Conservation (phyloP, 495 filamentous ascomycete species). For the Thermochaetoides thermophila region DNA sequence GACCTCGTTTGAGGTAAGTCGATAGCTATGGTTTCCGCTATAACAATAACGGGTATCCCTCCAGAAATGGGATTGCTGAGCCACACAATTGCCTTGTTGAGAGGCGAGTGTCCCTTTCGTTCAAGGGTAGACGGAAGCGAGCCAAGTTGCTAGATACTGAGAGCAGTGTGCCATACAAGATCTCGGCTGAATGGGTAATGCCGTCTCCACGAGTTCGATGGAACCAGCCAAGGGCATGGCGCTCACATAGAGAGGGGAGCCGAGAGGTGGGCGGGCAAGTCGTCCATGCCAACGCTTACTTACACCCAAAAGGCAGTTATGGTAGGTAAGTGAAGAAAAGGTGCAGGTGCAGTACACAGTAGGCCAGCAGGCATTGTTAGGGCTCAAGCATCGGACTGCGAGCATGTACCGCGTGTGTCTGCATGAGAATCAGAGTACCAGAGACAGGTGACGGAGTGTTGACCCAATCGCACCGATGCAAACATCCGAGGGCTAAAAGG, state of each 20-base stretch:
- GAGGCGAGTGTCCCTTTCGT: background rate
- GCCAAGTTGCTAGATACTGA: slow-evolving; percentile 29
- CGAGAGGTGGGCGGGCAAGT: slow-evolving; percentile 17
- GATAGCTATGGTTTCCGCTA: slow-evolving; percentile 24
- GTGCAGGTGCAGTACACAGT: slow-evolving; percentile 5
- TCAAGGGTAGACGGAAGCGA: slow-evolving; percentile 17
- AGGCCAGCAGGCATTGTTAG: slow-evolving; percentile 13
- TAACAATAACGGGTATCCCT: slow-evolving; percentile 23
- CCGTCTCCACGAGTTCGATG: slow-evolving; percentile 30
- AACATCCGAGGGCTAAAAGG: slow-evolving; percentile 18
- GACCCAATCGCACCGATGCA: slow-evolving; percentile 19
- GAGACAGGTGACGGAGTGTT: slow-evolving; percentile 10
- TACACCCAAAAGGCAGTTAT: slow-evolving; percentile 4
- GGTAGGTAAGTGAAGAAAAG: slow-evolving; percentile 4
- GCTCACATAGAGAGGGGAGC: slow-evolving; percentile 16
- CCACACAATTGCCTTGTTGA: slow-evolving; percentile 27
- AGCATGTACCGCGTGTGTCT: slow-evolving; percentile 10
- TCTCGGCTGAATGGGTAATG: slow-evolving; percentile 43
- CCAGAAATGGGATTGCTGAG: slow-evolving; percentile 30
- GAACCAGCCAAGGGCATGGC: slow-evolving; percentile 32
- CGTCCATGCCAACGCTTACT: slow-evolving; percentile 11
- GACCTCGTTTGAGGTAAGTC: slow-evolving; percentile 27
- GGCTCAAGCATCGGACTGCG: slow-evolving; percentile 11
- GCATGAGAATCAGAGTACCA: slow-evolving; percentile 16
- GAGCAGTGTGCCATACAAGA: slow-evolving; percentile 25